These are phyloP conservation scores for Termitomyces sp. DNA, from an alignment of 768 basidiomycete genomes.

Conservation along the genomic window DNA sequence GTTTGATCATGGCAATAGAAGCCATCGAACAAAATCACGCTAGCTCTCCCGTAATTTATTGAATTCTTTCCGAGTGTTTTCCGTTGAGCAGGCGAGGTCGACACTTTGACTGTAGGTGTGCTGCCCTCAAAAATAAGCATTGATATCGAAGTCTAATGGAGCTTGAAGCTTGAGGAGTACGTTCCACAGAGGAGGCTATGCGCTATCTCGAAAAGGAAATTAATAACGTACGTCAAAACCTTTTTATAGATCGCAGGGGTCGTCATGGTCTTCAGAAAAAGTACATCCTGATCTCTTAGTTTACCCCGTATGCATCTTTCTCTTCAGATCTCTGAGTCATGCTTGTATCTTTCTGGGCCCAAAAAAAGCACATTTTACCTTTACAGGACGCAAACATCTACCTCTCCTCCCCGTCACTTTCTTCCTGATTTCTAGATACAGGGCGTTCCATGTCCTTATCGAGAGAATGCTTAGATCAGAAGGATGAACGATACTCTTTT, in stretches of 20 bases:
- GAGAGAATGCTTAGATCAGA: neutral
- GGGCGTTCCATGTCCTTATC: neutral
- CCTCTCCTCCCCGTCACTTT: neutral
- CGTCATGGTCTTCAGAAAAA: too few species aligned
- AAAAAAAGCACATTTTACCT: too few species aligned
- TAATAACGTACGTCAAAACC: neutral
- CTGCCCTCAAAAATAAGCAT: constrained; percentile 95
- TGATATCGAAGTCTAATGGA: constrained; percentile 92
- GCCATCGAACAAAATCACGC: constrained; percentile 66
- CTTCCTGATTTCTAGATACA: neutral
- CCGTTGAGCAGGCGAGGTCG: constrained; percentile 35
- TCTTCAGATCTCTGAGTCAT: too few species aligned
- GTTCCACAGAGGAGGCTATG: constrained; percentile 72
- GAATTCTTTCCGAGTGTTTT: constrained; percentile 69
- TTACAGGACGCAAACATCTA: neutral
- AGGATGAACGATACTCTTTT: neutral
- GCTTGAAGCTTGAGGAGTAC: constrained; percentile 88
- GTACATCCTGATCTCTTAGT: too few species aligned
- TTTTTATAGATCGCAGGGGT: too few species aligned
- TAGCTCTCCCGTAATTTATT: constrained; percentile 82
- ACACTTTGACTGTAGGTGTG: constrained; percentile 60
- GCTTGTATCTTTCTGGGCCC: too few species aligned
- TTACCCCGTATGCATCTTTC: too few species aligned
- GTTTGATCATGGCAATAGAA: neutral
- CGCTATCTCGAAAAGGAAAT: constrained; percentile 21